Evolutionary conservation across 2,329 filamentous ascomycete genomes (phyloP), one percentile per base, ranked within the genome.

Genomic region (Penicillium griseofulvum): DNA sequence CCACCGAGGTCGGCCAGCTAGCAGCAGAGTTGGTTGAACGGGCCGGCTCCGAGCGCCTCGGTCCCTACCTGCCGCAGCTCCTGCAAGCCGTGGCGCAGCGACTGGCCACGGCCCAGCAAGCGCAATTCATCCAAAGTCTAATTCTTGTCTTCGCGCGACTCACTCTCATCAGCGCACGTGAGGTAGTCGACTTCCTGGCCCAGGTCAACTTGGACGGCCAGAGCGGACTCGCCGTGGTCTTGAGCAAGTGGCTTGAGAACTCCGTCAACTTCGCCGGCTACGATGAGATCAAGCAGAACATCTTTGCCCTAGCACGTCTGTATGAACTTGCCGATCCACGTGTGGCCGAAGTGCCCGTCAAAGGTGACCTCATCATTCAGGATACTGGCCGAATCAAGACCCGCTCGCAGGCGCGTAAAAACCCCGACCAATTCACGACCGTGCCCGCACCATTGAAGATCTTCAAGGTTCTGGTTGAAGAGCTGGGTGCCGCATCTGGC

Each of bases 191-290:
- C 52, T 99, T 99, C 77, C 80, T 99, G 31, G 88, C 88, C 57
- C 87, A 91, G 67, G 87, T 96, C 59, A 83, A 91, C 64, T 89
- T 97, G 61, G 84, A 85, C 45, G 87, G 87, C 10, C 66, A 73
- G 56, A 95, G 83, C 67, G 94, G 92, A n/a, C 78, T 99, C 8
- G 85, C 92, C 60, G 87, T 97, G 24, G 94, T 99, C 4, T 78
- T 97, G 62, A 83, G 87, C 74, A 97, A 97, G 76, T 99, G 94
- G 94, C 80, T 99, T 1, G 94, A 97, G 77, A 96, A 97, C 74
- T 96, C 91, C 4, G 84, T 96, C 73, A 96, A 89, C 73, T 99
- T 99, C 75, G 91, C 91, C n/a, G 94, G 94, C 12, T 99, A 97
- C 66, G 92, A 97, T 66, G 93, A 97, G 73, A 97, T 97, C 65